Conservation (phyloP, 108 stramenopile species). For the Poteriospumella lacustris region DNA sequence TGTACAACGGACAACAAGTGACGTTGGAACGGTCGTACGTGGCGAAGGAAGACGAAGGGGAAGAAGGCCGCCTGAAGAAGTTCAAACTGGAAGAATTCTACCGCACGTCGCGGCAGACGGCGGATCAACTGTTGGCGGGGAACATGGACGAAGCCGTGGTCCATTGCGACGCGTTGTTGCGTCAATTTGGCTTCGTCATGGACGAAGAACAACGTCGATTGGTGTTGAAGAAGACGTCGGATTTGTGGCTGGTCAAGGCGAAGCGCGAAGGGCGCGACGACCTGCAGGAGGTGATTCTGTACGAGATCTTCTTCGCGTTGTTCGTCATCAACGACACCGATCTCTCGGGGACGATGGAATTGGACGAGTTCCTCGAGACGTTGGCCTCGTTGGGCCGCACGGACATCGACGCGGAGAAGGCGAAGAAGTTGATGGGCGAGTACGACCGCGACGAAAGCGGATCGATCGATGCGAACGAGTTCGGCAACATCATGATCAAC, state of each 20-base stretch:
- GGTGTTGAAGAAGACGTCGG: neutral
- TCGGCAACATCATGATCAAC: slow-evolving; percentile 27
- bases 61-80: neutral
- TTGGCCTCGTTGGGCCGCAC: neutral
- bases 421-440: neutral
- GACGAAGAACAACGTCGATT: neutral
- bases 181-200: neutral
- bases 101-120: neutral
- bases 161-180: neutral
- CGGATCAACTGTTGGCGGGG: neutral
- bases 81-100: slow-evolving; percentile 5
- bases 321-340: slow-evolving; percentile 20
- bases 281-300: neutral
- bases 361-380: slow-evolving; percentile 22
- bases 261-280: slow-evolving; percentile 1
- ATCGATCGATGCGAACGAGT: slow-evolving; percentile 22
- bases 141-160: neutral
- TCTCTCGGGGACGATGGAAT: slow-evolving; percentile 6
- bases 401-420: slow-evolving; percentile 3
- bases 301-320: slow-evolving; percentile 21
- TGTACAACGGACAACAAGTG: neutral
- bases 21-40: neutral
- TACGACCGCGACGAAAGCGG: slow-evolving; percentile 16
- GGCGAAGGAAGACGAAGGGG: neutral
- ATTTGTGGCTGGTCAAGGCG: neutral